Conservation (phyloP, 495 filamentous ascomycete genomes). For the Penicillium parvum region DNA sequence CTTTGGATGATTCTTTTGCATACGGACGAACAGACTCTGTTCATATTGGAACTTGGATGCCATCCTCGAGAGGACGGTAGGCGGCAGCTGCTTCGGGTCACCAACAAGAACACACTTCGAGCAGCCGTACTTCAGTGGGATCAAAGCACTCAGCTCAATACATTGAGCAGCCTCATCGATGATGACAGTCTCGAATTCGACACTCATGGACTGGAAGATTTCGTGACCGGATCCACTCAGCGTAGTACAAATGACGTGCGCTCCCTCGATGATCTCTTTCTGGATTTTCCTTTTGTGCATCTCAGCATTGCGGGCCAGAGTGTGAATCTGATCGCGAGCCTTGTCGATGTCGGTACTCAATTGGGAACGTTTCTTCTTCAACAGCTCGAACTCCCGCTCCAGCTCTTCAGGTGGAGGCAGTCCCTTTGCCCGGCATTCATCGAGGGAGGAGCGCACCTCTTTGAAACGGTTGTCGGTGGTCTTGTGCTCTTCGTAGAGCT, state of each 20-base stretch:
- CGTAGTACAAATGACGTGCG: constrained; percentile 91
- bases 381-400: constrained; percentile 67
- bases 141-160: constrained; percentile 93
- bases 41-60: constrained; percentile 93
- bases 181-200: constrained; percentile 97
- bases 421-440: constrained; percentile 62
- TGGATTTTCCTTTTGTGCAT: constrained; percentile 78
- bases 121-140: constrained; percentile 95
- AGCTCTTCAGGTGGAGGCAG: constrained; percentile 58
- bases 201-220: constrained; percentile 90
- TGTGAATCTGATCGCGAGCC: constrained; percentile 77
- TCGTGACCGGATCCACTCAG: constrained; percentile 95
- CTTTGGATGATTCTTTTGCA: constrained; percentile 85
- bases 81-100: constrained; percentile 94
- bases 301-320: constrained; percentile 71
- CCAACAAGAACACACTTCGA: constrained; percentile 96
- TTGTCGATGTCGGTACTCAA: constrained; percentile 79
- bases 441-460: constrained; percentile 60
- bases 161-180: constrained; percentile 98
- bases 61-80: constrained; percentile 89
- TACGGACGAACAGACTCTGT: constrained; percentile 95
- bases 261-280: constrained; percentile 82
- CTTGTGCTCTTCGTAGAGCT: constrained; percentile 79
- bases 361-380: constrained; percentile 69
- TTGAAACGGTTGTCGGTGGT: constrained; percentile 66